A percentile compares a stretch with the other conserved stretches of the same genome.
Evolutionary conservation across 495 filamentous ascomycete genomes (phyloP).

Genomic region (Amorphotheca resinae): DNA sequence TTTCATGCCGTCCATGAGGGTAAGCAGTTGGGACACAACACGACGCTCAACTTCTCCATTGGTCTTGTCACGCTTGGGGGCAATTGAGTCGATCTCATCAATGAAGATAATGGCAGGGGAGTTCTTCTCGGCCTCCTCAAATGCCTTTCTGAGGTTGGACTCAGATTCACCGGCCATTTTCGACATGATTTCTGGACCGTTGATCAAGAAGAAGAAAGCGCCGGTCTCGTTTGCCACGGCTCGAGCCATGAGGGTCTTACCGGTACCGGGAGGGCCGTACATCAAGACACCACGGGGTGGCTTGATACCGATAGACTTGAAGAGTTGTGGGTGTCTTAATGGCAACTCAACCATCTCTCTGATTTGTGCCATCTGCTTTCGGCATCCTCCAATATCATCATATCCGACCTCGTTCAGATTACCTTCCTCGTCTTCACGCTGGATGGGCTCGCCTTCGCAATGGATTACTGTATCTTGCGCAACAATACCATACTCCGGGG

Average conservation of each 20-base stretch:
- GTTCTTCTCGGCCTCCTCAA: slow-evolving; percentile 99
- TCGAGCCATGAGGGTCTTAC: slow-evolving; percentile 98
- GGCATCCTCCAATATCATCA: slow-evolving; percentile 97
- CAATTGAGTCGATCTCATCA: slow-evolving; percentile 97
- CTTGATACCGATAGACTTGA: slow-evolving; percentile 99
- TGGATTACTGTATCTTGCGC: slow-evolving; percentile 98
- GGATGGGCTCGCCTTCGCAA: slow-evolving; percentile 96
- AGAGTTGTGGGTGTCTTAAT: slow-evolving; percentile 90
- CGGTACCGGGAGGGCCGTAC: slow-evolving; percentile 94
- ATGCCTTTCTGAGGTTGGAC: slow-evolving; percentile 92
- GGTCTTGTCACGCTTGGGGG: slow-evolving; percentile 99
- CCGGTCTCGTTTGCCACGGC: slow-evolving; percentile 98
- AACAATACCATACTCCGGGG: slow-evolving; percentile 95
- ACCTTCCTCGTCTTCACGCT: slow-evolving; percentile 97
- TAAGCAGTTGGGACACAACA: slow-evolving; percentile 94
- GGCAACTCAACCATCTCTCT: slow-evolving; percentile 96
- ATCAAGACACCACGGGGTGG: slow-evolving; percentile 96
- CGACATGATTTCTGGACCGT: slow-evolving; percentile 98
- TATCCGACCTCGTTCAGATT: slow-evolving; percentile 98
- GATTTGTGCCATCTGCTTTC: slow-evolving; percentile 99
- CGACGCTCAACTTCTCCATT: slow-evolving; percentile 98
- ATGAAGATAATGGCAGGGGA: slow-evolving; percentile 99
- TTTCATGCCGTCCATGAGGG: slow-evolving; percentile 99
- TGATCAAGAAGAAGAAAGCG: slow-evolving; percentile 99
- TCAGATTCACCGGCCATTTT: slow-evolving; percentile 99